Evolutionary conservation across 192 early-diverging fungal genomes (phyloP).

Genomic region (Umbelopsis isabellina): DNA sequence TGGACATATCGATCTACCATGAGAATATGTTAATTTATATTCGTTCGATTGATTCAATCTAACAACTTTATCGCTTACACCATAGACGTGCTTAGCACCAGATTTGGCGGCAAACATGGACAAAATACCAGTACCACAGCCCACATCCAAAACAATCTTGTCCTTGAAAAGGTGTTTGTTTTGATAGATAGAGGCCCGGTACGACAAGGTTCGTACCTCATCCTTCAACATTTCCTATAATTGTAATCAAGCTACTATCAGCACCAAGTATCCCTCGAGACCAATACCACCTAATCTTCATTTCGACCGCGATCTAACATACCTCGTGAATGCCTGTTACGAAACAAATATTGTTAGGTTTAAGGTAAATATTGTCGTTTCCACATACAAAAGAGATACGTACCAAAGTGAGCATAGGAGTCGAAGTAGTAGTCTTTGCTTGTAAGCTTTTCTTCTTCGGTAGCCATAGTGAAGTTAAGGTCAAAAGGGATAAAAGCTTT

Average conservation of each 20-base stretch:
- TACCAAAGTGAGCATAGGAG: slow-evolving; percentile 95
- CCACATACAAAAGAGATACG: slow-evolving; percentile 20
- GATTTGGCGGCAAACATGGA: slow-evolving; percentile 99
- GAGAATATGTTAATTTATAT: background rate
- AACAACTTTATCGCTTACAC: slow-evolving; percentile 51
- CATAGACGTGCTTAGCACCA: slow-evolving; percentile 93
- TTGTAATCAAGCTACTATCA: background rate
- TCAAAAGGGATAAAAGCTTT: background rate
- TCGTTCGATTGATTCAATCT: background rate
- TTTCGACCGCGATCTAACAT: background rate
- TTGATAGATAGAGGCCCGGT: slow-evolving; percentile 93
- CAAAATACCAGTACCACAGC: slow-evolving; percentile 98
- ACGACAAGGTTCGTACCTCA: slow-evolving; percentile 90
- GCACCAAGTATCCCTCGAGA: background rate
- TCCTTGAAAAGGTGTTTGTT: slow-evolving; percentile 96
- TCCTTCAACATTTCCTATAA: slow-evolving; percentile 95
- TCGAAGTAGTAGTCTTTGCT: slow-evolving; percentile 95
- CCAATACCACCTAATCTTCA: too few species aligned
- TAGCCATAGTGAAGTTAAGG: background rate
- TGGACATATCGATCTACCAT: slow-evolving; percentile 83
- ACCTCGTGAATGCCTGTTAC: slow-evolving; percentile 74
- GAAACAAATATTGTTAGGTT: slow-evolving; percentile 19
- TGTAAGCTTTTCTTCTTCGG: slow-evolving; percentile 26
- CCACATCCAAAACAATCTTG: slow-evolving; percentile 98
- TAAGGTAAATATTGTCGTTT: slow-evolving; percentile 15